Percentiles rank a stretch among this genome's conserved stretches.
These are phyloP conservation scores for Cardamine occulta DNA, from an alignment of 345 rosid species.

Conservation along the genomic window DNA sequence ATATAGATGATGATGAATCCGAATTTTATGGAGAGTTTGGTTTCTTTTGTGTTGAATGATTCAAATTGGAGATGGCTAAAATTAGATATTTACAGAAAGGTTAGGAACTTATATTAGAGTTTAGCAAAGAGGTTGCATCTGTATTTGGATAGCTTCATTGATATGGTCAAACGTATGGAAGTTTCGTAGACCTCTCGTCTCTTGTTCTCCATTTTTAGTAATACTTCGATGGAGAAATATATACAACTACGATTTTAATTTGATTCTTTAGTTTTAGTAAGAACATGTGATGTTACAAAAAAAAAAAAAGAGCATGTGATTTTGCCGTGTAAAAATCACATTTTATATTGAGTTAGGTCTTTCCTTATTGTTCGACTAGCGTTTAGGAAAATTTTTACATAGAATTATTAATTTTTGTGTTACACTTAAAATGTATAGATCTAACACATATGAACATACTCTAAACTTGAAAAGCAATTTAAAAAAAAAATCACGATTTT, in stretches of 20 bases:
- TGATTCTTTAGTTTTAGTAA: background rate
- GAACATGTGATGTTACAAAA: too few species aligned
- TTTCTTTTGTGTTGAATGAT: slow-evolving; percentile 8
- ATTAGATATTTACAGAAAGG: slow-evolving; percentile 25
- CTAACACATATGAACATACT: too few species aligned
- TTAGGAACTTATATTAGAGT: slow-evolving; percentile 13
- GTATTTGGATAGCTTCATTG: slow-evolving; percentile 1
- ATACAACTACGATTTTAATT: background rate
- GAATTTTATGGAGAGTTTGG: slow-evolving; percentile 14
- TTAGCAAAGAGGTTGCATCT: slow-evolving; percentile 8
- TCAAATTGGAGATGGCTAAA: slow-evolving; percentile 23
- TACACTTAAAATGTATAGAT: too few species aligned
- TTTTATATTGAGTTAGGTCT: too few species aligned
- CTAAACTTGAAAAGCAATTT: too few species aligned
- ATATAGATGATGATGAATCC: slow-evolving; percentile 34
- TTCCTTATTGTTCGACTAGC: too few species aligned
- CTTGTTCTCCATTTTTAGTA: slow-evolving; percentile 16
- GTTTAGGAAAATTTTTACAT: too few species aligned
- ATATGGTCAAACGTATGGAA: slow-evolving; percentile 1
- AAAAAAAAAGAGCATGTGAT: background rate
- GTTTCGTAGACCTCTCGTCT: slow-evolving; percentile 29
- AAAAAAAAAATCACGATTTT: too few species aligned
- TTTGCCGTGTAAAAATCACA: background rate
- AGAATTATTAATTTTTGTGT: too few species aligned
- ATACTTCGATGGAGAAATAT: background rate